Conservation (phyloP, 2,329 filamentous ascomycete species). For the Emydomyces testavorans region DNA sequence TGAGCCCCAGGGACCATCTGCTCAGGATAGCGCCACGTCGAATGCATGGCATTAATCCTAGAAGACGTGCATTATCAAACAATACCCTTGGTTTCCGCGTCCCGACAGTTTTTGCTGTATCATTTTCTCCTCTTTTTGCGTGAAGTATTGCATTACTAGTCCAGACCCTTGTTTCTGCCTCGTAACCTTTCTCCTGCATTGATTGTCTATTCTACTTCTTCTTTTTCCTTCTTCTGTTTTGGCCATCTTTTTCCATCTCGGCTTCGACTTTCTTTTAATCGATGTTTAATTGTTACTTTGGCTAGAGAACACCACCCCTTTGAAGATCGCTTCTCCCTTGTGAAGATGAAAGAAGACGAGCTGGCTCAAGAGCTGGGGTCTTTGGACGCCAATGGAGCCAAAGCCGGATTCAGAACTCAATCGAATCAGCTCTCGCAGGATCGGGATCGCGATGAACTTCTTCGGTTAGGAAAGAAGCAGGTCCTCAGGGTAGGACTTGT, state of each 20-base stretch:
- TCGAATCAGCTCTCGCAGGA: constrained; percentile 9
- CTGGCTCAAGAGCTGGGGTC: constrained; percentile 7
- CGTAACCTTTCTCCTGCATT: background rate
- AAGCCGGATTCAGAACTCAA: constrained; percentile 2
- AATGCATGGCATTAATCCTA: constrained; percentile 4
- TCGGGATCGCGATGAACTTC: constrained; percentile 27
- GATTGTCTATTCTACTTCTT: background rate
- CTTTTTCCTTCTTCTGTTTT: background rate
- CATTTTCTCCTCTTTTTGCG: background rate
- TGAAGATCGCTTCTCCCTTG: background rate
- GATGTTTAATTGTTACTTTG: background rate
- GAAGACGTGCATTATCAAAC: background rate
- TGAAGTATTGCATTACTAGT: background rate
- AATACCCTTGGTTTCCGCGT: background rate
- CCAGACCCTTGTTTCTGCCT: background rate
- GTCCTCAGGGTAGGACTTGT: constrained; percentile 31
- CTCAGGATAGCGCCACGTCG: constrained; percentile 4
- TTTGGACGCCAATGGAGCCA: constrained; percentile 7
- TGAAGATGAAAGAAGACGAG: constrained; percentile 7
- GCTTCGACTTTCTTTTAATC: background rate
- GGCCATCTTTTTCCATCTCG: background rate
- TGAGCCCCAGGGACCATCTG: constrained; percentile 3
- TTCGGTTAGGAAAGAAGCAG: constrained; percentile 34
- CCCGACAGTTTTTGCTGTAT: background rate
- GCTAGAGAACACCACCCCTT: background rate